Evolutionary conservation across 73 alveolate genomes (phyloP).

Genomic region (Strombidium stylifer): DNA sequence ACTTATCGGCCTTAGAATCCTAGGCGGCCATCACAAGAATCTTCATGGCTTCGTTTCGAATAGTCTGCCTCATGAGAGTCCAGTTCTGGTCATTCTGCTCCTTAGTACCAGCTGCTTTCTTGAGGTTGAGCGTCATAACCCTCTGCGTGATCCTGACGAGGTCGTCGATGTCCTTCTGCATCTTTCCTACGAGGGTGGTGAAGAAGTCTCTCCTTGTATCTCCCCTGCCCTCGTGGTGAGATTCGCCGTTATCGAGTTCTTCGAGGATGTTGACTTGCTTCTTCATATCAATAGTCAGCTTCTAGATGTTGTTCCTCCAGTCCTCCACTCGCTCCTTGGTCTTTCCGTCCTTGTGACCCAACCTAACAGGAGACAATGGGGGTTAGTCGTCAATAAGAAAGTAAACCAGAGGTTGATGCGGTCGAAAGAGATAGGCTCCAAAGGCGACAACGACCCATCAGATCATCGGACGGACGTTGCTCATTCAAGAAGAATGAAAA

Average conservation of each 20-base stretch:
- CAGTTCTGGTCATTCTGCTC: constrained; percentile 28
- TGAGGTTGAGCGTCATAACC: constrained; percentile 26
- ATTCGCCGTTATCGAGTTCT: constrained; percentile 18
- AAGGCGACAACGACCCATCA: too few relatives aligned
- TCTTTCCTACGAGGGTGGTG: constrained; percentile 37
- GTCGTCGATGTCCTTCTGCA: constrained; percentile 47
- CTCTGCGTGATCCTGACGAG: constrained; percentile 21
- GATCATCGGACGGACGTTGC: too few relatives aligned
- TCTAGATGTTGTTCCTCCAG: constrained; percentile 58
- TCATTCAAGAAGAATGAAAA: too few relatives aligned
- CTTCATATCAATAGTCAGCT: constrained; percentile 36
- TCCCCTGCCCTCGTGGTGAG: constrained; percentile 17
- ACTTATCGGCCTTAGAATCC: constrained; percentile 41
- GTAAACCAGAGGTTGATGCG: too few relatives aligned
- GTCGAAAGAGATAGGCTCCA: too few relatives aligned
- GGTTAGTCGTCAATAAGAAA: too few relatives aligned
- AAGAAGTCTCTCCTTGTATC: constrained; percentile 43
- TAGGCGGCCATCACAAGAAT: constrained; percentile 31
- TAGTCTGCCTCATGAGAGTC: constrained; percentile 18
- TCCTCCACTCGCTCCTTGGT: constrained; percentile 60
- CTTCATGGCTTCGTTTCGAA: constrained; percentile 34
- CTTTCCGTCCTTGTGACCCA: constrained; percentile 35
- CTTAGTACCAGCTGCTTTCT: constrained; percentile 26
- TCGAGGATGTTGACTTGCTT: constrained; percentile 39
- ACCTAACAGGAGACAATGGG: background rate